Evolutionary conservation across 73 alveolate genomes (phyloP).

Genomic region (Stentor coeruleus): DNA sequence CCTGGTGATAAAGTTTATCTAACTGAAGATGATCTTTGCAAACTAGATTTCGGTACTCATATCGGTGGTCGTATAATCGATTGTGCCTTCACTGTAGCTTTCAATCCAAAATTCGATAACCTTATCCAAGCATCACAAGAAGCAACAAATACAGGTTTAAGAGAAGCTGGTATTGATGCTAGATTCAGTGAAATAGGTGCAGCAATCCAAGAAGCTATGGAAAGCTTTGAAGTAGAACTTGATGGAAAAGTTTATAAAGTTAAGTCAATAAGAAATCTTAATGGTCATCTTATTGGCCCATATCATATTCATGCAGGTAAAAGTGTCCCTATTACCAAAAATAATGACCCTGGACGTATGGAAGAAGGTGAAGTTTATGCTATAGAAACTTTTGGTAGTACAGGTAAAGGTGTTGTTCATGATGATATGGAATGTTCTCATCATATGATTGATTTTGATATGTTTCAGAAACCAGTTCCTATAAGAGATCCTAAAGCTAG

Average conservation of each 20-base stretch:
- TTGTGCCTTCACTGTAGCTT: conserved; percentile 95
- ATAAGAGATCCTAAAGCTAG: conserved; percentile 82
- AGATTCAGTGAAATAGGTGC: conserved; percentile 95
- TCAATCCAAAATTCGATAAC: conserved; percentile 88
- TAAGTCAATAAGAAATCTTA: conserved; percentile 81
- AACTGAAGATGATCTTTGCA: conserved; percentile 81
- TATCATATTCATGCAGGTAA: conserved; percentile 94
- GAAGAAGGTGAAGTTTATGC: conserved; percentile 98
- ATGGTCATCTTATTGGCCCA: conserved; percentile 87
- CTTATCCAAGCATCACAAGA: conserved; percentile 92
- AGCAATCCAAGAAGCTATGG: conserved; percentile 95
- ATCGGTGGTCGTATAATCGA: conserved; percentile 91
- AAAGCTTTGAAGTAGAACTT: conserved; percentile 91
- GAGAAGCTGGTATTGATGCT: conserved; percentile 96
- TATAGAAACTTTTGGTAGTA: conserved; percentile 96
- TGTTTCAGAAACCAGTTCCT: conserved; percentile 67
- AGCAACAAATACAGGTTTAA: conserved; percentile 92
- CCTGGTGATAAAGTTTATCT: conserved; percentile 87
- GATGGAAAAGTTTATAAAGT: conserved; percentile 84
- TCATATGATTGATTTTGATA: conserved; percentile 87
- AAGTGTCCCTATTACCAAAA: conserved; percentile 90
- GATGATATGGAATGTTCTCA: conserved; percentile 92
- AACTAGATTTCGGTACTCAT: conserved; percentile 95
- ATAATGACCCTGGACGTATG: conserved; percentile 81
- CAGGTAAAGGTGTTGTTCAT: conserved; percentile 94